Evolutionary conservation across 106 monocot species (phyloP).

Genomic region (Amphibolis antarctica): DNA sequence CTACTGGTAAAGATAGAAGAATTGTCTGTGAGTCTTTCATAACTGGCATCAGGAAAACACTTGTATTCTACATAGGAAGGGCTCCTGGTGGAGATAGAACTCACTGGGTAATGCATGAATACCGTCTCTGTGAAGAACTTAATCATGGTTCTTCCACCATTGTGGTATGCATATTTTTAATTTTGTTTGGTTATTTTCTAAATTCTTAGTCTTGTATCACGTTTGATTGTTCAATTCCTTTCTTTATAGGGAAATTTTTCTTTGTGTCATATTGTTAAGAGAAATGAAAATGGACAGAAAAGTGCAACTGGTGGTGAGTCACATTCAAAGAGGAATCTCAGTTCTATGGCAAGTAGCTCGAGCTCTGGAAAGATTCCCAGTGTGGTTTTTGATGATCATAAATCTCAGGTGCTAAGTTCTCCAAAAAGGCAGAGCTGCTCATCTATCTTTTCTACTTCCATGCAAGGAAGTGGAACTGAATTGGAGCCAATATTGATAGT

Average conservation of each 20-base stretch:
- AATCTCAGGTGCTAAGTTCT: neutral
- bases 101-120: constrained; percentile 91
- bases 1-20: constrained; percentile 77
- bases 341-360: neutral
- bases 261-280: constrained; percentile 29
- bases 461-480: constrained; percentile 1
- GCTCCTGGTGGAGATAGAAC: constrained; percentile 86
- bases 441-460: neutral
- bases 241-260: constrained; percentile 20
- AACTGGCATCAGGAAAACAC: constrained; percentile 66
- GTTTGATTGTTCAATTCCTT: neutral
- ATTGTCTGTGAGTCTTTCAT: constrained; percentile 42
- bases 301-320: constrained; percentile 13
- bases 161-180: constrained; percentile 23
- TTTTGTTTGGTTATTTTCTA: neutral
- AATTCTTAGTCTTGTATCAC: neutral
- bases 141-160: constrained; percentile 41
- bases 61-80: constrained; percentile 75
- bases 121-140: constrained; percentile 65
- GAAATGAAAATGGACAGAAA: constrained; percentile 19
- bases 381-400: constrained; percentile 4
- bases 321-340: constrained; percentile 7
- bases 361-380: neutral
- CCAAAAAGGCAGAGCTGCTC: neutral
- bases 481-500: constrained; percentile 3